Evolutionary conservation across 257 asterid species (phyloP).

Genomic region (Nicotiana tomentosiformis): DNA sequence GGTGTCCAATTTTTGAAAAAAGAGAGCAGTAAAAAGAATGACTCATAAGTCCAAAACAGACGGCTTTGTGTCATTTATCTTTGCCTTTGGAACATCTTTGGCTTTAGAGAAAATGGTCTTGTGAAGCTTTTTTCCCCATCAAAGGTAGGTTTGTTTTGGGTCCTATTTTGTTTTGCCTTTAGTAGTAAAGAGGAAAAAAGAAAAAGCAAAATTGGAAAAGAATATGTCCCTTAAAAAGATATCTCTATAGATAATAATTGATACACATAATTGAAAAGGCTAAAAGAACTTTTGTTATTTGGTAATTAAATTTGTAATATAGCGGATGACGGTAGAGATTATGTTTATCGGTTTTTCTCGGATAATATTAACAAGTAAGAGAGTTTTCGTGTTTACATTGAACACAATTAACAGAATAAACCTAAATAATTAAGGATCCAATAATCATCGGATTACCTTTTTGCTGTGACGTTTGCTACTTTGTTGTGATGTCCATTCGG

Average conservation of each 20-base stretch:
- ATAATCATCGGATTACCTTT: neutral
- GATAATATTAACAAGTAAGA: neutral
- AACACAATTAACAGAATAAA: neutral
- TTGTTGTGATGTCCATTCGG: neutral
- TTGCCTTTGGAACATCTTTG: slow-evolving; percentile 8
- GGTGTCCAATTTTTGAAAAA: neutral
- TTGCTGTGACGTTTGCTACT: neutral
- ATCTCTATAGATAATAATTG: neutral
- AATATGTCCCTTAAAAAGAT: neutral
- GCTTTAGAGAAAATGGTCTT: slow-evolving; percentile 3
- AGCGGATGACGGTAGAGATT: neutral
- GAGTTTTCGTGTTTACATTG: neutral
- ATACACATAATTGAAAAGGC: neutral
- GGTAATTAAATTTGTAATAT: neutral
- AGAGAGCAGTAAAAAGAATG: neutral
- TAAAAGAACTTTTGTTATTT: neutral
- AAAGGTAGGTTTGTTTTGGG: slow-evolving; percentile 9
- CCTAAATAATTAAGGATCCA: neutral
- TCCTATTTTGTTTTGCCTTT: slow-evolving; percentile 6
- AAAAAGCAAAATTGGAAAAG: neutral
- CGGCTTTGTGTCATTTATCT: slow-evolving; percentile 2
- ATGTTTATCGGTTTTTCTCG: neutral
- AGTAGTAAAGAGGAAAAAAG: neutral
- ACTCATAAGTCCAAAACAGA: neutral
- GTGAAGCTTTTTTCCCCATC: neutral